Base-by-base conservation (phyloP, 2,329 filamentous ascomycete species). In the Xylaria digitata region DNA sequence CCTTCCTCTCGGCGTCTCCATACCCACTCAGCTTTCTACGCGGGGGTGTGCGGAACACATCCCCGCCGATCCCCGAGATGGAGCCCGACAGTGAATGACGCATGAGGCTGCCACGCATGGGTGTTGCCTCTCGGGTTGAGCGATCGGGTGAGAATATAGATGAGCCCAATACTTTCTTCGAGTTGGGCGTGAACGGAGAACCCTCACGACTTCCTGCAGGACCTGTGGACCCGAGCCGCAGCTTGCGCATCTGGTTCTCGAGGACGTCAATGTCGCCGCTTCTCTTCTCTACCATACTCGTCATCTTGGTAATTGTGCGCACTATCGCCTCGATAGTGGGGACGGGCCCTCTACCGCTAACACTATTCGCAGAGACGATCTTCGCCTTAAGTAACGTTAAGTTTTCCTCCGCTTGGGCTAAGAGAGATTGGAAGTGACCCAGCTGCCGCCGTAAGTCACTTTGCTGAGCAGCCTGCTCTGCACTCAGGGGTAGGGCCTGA, bases 311-410 rank as follows among this genome's bases (percentile, higher is more conserved):
- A 71, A 99, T 97, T 0, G 96, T 99, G 66, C 92, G 92, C 72
- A 94, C 90, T 21, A 99, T 92, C 0, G 93, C 93, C 73, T 97
- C 96, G 9, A 97, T 92, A 0, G 94, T 97, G 0, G 96, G 96
- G 4, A 79, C 75, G 23, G 75, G 78, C 0, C 76, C 77, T 63
- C 80, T 85, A 71, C 82, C 85, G 48, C 82, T 81, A 2, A 82
- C 77, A 55, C 82, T 82, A 19, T 84, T 85, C 7, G 85, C 84
- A 1, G 86, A 81, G 0, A 91, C 90, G 19, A 97, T 85, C 73
- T 90, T 92, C 2, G 94, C 91, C 74, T 92, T 92, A 32, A 98
- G 87, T 54, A 97, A 77, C 5, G 91, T 90, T 30, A 97, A 82
- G 3, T 87, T 89, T 78, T 96, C 91, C 80, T 99, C 96, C 0